These are phyloP conservation scores for Fusarium chlamydosporum DNA, from an alignment of 2,329 filamentous ascomycete genomes.

Conservation along the genomic window DNA sequence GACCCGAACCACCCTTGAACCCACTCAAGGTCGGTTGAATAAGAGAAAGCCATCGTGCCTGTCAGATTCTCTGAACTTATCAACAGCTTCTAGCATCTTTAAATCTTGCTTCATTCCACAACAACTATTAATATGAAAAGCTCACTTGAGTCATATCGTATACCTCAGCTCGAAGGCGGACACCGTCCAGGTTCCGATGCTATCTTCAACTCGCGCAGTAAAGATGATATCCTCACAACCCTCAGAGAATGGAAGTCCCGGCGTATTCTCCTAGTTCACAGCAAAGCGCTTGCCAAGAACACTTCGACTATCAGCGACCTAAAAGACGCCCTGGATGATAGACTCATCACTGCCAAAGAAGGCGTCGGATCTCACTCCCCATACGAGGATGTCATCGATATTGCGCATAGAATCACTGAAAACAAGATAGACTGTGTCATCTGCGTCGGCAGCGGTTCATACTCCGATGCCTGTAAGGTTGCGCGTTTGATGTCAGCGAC, in stretches of 20 bases:
- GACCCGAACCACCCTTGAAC: neutral
- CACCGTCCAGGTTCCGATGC: slow-evolving; percentile 18
- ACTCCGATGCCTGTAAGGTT: slow-evolving; percentile 28
- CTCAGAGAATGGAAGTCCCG: neutral
- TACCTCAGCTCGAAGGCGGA: slow-evolving; percentile 21
- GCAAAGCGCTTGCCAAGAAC: slow-evolving; percentile 18
- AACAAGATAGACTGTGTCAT: slow-evolving; percentile 14
- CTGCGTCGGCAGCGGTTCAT: slow-evolving; percentile 17
- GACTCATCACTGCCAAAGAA: slow-evolving; percentile 2
- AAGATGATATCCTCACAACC: neutral
- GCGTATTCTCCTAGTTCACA: slow-evolving; percentile 15
- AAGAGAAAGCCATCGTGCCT: neutral
- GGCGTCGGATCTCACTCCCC: slow-evolving; percentile 28
- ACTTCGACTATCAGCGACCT: neutral
- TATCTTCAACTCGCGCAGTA: slow-evolving; percentile 29
- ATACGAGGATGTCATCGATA: slow-evolving; percentile 26
- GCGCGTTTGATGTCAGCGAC: slow-evolving; percentile 21
- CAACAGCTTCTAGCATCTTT: rapidly evolving
- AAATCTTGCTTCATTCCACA: too few species aligned
- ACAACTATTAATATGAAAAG: neutral
- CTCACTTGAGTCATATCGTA: neutral
- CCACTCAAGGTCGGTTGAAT: neutral
- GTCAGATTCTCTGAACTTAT: rapidly evolving
- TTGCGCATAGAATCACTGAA: slow-evolving; percentile 1
- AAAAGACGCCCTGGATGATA: neutral